Base-by-base conservation (phyloP, 805 yeast species). In the Lipomyces japonicus region DNA sequence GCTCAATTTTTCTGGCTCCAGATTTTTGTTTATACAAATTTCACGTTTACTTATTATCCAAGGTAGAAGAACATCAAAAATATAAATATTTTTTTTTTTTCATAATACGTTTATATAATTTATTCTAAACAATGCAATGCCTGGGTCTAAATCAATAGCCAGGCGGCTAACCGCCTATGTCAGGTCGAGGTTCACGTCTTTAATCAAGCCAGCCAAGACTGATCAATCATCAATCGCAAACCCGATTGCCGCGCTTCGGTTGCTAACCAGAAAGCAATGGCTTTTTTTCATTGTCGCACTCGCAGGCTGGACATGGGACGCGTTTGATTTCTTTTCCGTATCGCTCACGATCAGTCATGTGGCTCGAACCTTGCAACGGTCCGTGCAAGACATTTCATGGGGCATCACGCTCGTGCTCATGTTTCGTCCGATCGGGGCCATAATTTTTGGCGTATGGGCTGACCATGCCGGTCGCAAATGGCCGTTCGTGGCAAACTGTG, bases 391-490 rank as follows among this genome's bases (percentile, higher is more conserved):
- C 42, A 73, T 84, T 58, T 79, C 87, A 9, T 82, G 86, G 86
- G 89, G 87, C 42, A 75, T 84, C 55, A 81, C 87, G 10, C 70
- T 82, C 53, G 88, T 82, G 40, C 73, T 83, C 25, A 82, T 83
- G 86, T 71, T 83, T 48, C 73, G 90, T 49, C 76, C 86, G 2
- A 80, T 80, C 2, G 90, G 90, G 39, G 88, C 90, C 1, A 65
- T 82, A 14, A 69, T 78, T 30, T 81, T 83, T 62, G 90, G 90
- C 38, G 64, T 75, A 22, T 68, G 78, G 56, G 76, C 81, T 24
- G 90, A 83, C 62, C 70, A 72, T 36, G 76, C 73, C 60, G 86
- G 87, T n/a, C 74, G 88, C 58, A 82, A 80, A 60, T 79, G 81
- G 75, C 82, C 88, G 1, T 81, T 75, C 59, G 71, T 82, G 31